Evolutionary conservation across 75 land plant species (phyloP).

Genomic region (Gnetum montanum): DNA sequence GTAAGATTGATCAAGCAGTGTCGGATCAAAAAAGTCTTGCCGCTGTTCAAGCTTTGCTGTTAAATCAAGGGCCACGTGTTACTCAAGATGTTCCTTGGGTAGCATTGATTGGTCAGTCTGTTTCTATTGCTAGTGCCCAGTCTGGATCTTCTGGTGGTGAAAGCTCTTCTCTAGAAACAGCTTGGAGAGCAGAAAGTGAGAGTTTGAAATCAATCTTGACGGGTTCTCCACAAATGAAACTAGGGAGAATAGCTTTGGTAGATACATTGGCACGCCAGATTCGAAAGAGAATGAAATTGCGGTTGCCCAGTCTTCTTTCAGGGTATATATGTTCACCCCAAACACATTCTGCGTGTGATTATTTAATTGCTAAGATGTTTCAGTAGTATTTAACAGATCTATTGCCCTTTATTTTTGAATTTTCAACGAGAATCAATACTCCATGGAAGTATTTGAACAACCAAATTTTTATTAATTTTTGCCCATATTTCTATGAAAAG

Average conservation of each 20-base stretch:
- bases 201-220: constrained; percentile 71
- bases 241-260: constrained; percentile 88
- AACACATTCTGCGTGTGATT: too few species aligned
- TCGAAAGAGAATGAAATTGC: constrained; percentile 81
- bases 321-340: constrained; percentile 47
- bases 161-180: constrained; percentile 90
- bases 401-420: too few species aligned
- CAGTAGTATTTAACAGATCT: too few species aligned
- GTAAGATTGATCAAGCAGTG: constrained; percentile 96
- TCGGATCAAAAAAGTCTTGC: constrained; percentile 77
- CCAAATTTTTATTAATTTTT: too few species aligned
- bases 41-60: constrained; percentile 87
- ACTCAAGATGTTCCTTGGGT: constrained; percentile 88
- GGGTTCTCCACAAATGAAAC: constrained; percentile 75
- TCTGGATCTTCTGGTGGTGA: constrained; percentile 76
- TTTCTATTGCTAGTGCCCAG: constrained; percentile 88
- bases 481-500: too few species aligned
- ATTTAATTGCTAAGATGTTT: too few species aligned
- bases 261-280: constrained; percentile 88
- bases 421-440: too few species aligned
- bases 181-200: constrained; percentile 98
- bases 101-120: constrained; percentile 97
- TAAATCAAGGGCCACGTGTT: constrained; percentile 75
- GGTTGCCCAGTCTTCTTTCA: constrained; percentile 79
- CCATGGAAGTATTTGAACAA: too few species aligned